Evolutionary conservation across 305 asterid species (phyloP).

Genomic region (Caryopteris hybrid): DNA sequence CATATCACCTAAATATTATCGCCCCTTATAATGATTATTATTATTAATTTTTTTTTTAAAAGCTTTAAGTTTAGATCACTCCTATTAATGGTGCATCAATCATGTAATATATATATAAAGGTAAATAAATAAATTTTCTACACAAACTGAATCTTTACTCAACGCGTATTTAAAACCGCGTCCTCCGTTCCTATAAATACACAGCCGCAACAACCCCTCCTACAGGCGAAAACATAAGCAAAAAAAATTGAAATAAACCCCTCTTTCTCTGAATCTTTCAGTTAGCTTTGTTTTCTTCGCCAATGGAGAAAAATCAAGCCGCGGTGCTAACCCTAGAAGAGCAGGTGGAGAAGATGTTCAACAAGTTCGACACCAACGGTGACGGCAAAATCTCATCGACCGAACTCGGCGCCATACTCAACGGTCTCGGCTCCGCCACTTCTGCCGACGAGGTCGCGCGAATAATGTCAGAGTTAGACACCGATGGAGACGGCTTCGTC

Average conservation of each 20-base stretch:
- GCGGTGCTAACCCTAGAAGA: constrained; percentile 30
- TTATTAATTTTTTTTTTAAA: no score
- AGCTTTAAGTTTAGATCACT: no score
- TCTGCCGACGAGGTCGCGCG: constrained; percentile 53
- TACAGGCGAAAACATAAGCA: no score
- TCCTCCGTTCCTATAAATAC: constrained; percentile 22
- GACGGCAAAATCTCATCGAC: constrained; percentile 75
- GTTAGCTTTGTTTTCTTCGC: not conserved
- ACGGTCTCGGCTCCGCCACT: constrained; percentile 61
- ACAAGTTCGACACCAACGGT: constrained; percentile 75
- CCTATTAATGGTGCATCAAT: no score
- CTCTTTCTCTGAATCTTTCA: not conserved
- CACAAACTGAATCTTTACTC: constrained; percentile 16
- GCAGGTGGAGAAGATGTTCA: constrained; percentile 64
- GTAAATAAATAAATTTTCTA: not conserved
- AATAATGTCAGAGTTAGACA: constrained; percentile 73
- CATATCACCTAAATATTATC: no score
- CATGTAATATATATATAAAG: no score
- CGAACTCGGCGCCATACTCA: constrained; percentile 60
- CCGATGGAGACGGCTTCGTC: constrained; percentile 86
- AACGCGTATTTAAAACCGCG: constrained; percentile 47
- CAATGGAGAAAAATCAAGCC: constrained; percentile 31
- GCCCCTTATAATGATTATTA: no score
- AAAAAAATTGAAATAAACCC: not conserved
- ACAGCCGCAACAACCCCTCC: not conserved